Evolutionary conservation across 257 asterid species (phyloP), one percentile per base, ranked within the genome.

Genomic region (Solanum gandarillasii): DNA sequence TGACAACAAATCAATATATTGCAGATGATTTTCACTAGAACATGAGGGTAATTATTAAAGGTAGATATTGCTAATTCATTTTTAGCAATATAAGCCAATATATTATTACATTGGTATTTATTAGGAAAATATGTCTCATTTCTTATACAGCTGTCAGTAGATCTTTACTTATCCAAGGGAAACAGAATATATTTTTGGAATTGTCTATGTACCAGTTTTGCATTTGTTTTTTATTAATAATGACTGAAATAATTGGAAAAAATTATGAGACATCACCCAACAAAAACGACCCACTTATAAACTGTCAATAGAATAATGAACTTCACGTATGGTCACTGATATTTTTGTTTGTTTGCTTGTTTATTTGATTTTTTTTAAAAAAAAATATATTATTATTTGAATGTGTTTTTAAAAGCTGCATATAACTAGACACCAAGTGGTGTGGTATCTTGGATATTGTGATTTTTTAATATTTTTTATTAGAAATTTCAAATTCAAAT

Each of bases 181-280:
- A 85, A 67, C 67, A 71, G 67, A 85, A 67, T 85, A 65, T 62
- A n/a, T 38, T 36, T 85, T 85, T 85, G 81, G 87, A 67, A 85
- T 85, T 85, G 71, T 85, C 87, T 85, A 67, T 18, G 25, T 25
- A 36, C 78, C 65, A 85, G 82, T 67, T 62, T 85, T 36, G 43
- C 78, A 85, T 62, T 85, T 68, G 87, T 65, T 67, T 85, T 68
- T 41, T 27, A 85, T 14, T 85, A 65, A 85, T 85, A 85, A 85
- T 85, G 23, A 21, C 82, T 14, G 62, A 82, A 82, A 85, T 82
- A 48, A 82, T 48, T 82, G 43, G 43, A 46, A 81, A 46, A 20
- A 60, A 60, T 60, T 16, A 82, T 48, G 12, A 82, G 70, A 48
- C 70, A 43, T 81, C 85, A 81, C 29, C 25, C 70, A 29, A 46